Percentiles rank a stretch among this genome's conserved stretches.
phyloP scores from a whole-genome alignment of 2,329 filamentous ascomycete genomes.

The Aspergillus sp. region DNA sequence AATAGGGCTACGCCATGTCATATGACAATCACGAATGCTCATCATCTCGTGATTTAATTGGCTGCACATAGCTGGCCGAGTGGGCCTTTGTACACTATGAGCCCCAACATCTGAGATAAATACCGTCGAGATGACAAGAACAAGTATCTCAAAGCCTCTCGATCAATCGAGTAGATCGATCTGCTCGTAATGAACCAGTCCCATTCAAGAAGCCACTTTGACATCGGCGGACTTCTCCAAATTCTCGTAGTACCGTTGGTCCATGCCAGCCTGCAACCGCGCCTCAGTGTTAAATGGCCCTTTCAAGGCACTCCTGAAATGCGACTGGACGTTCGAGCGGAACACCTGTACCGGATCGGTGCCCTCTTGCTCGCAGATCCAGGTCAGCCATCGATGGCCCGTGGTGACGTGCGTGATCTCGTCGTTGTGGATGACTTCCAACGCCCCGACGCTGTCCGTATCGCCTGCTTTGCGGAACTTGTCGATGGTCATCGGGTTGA shows the following conservation, averaged over 20 bases:
- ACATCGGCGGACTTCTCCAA: neutral
- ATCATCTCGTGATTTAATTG: no score
- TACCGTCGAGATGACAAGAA: no score
- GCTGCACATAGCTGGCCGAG: no score
- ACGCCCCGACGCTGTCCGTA: conserved; percentile 33
- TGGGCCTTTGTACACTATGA: no score
- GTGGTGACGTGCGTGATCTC: conserved; percentile 45
- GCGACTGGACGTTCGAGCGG: conserved; percentile 35
- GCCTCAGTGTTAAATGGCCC: conserved; percentile 42
- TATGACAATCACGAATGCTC: no score
- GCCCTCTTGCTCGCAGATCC: conserved; percentile 41
- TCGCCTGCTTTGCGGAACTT: conserved; percentile 39
- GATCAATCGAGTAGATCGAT: no score
- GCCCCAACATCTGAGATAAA: no score
- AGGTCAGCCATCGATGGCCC: conserved; percentile 41
- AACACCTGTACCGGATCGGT: conserved; percentile 41
- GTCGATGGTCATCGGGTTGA: conserved; percentile 42
- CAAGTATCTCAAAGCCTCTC: no score
- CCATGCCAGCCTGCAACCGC: conserved; percentile 38
- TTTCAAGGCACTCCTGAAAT: conserved; percentile 37
- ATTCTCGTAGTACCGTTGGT: conserved; percentile 36
- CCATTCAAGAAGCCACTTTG: neutral
- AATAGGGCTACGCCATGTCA: no score
- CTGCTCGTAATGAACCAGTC: no score
- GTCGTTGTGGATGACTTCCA: conserved; percentile 42